Conservation (phyloP, 495 filamentous ascomycete species). For the Annulohypoxylon stygium region DNA sequence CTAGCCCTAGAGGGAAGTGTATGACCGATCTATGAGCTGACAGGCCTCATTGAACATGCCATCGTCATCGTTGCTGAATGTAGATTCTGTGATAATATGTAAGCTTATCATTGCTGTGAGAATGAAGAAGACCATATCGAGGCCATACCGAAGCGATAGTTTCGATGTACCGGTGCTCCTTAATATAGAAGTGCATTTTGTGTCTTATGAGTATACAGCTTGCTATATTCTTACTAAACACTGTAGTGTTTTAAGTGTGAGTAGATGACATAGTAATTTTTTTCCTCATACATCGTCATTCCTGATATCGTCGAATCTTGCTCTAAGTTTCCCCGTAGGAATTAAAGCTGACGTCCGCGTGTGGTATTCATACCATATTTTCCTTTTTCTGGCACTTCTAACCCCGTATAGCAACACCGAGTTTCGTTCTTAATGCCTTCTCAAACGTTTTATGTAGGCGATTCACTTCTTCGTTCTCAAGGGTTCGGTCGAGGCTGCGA, state of each 20-base stretch:
- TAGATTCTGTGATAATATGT: neutral
- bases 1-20: neutral
- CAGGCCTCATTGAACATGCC: neutral
- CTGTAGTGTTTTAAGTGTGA: neutral
- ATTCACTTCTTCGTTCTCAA: constrained; percentile 85
- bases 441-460: constrained; percentile 76
- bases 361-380: neutral
- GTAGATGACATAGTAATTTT: neutral
- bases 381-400: neutral
- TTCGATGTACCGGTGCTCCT: neutral
- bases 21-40: constrained; percentile 1
- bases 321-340: neutral
- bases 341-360: neutral
- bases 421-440: constrained; percentile 69
- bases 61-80: neutral
- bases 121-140: neutral
- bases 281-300: neutral
- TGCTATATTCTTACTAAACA: neutral
- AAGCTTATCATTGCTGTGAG: neutral
- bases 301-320: neutral
- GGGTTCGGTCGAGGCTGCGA: constrained; percentile 85
- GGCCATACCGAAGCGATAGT: neutral
- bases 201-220: neutral
- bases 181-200: constrained; percentile 7
- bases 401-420: constrained; percentile 86